These are phyloP conservation scores for Syncephalastrum monosporum DNA, from an alignment of 371 early-diverging fungal species.

Conservation along the genomic window DNA sequence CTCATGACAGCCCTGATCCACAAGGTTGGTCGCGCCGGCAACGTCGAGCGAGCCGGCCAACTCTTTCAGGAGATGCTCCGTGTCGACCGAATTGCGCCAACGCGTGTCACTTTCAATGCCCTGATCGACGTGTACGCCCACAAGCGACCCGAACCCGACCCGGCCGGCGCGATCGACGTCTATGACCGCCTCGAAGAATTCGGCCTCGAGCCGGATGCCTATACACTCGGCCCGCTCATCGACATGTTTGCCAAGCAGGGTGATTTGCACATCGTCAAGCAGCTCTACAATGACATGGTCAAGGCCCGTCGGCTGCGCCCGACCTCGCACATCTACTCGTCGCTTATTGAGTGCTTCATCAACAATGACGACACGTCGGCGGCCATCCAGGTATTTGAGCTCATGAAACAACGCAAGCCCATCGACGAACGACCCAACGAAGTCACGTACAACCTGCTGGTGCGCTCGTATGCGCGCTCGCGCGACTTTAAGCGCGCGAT, in stretches of 20 bases:
- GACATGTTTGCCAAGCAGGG: slow-evolving; percentile 46
- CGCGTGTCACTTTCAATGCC: slow-evolving; percentile 43
- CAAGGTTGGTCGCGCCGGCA: slow-evolving; percentile 43
- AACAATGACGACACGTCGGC: slow-evolving; percentile 21
- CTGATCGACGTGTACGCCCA: slow-evolving; percentile 52
- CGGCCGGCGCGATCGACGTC: slow-evolving; percentile 25
- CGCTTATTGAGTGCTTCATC: slow-evolving; percentile 37
- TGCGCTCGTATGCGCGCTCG: slow-evolving; percentile 21
- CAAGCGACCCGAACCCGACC: slow-evolving; percentile 32
- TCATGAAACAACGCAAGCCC: slow-evolving; percentile 12
- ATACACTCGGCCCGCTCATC: slow-evolving; percentile 38
- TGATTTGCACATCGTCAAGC: slow-evolving; percentile 23
- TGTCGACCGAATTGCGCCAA: slow-evolving; percentile 24
- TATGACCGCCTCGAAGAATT: slow-evolving; percentile 28
- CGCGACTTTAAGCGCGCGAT: slow-evolving; percentile 26
- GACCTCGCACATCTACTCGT: slow-evolving; percentile 28
- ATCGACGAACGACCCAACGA: slow-evolving; percentile 5
- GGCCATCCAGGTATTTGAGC: slow-evolving; percentile 22
- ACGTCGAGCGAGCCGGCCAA: slow-evolving; percentile 29
- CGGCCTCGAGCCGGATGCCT: slow-evolving; percentile 27
- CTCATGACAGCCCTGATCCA: slow-evolving; percentile 46
- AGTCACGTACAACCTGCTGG: slow-evolving; percentile 29
- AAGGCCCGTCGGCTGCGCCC: slow-evolving; percentile 19
- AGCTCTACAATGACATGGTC: slow-evolving; percentile 30
- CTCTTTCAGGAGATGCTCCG: slow-evolving; percentile 34